Percentiles rank a stretch among this genome's conserved stretches.
Conservation (phyloP, 495 filamentous ascomycete species). For the Hypomontagnella submonticulosa region DNA sequence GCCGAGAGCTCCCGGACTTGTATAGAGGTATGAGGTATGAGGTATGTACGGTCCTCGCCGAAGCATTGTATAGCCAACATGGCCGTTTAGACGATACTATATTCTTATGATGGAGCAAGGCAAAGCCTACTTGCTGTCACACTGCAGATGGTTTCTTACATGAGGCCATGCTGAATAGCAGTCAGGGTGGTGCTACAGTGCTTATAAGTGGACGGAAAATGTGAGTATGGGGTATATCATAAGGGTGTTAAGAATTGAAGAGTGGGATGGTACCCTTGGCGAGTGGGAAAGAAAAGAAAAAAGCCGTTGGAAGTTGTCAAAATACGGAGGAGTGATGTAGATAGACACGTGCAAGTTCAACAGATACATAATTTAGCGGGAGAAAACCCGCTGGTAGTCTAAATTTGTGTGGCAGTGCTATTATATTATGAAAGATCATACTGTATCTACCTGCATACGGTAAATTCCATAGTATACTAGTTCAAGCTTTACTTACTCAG, state of each 20-base stretch:
- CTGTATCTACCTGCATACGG: too few species aligned
- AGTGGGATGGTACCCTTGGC: constrained; percentile 20
- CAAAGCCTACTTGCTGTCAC: constrained; percentile 36
- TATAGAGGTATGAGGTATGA: constrained; percentile 13
- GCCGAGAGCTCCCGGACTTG: constrained; percentile 18
- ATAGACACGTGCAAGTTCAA: too few species aligned
- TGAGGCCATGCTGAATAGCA: constrained; percentile 32
- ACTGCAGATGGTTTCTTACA: constrained; percentile 32
- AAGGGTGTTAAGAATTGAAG: neutral
- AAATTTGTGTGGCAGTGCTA: constrained; percentile 29
- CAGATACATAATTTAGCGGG: too few species aligned
- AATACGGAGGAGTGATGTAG: too few species aligned
- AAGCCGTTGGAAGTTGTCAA: too few species aligned
- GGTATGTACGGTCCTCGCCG: constrained; percentile 27
- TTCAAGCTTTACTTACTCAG: too few species aligned
- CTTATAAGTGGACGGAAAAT: neutral
- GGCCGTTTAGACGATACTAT: constrained; percentile 18
- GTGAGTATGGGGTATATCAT: neutral
- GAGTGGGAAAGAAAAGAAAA: too few species aligned
- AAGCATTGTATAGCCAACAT: constrained; percentile 19
- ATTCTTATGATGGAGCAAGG: constrained; percentile 16
- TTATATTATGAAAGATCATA: constrained; percentile 4
- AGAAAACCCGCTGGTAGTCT: neutral
- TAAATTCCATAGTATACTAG: too few species aligned
- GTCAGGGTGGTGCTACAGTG: constrained; percentile 14